These are phyloP conservation scores for Ceratocystiopsis brevicomis DNA, from an alignment of 2,329 filamentous ascomycete genomes.

Conservation along the genomic window DNA sequence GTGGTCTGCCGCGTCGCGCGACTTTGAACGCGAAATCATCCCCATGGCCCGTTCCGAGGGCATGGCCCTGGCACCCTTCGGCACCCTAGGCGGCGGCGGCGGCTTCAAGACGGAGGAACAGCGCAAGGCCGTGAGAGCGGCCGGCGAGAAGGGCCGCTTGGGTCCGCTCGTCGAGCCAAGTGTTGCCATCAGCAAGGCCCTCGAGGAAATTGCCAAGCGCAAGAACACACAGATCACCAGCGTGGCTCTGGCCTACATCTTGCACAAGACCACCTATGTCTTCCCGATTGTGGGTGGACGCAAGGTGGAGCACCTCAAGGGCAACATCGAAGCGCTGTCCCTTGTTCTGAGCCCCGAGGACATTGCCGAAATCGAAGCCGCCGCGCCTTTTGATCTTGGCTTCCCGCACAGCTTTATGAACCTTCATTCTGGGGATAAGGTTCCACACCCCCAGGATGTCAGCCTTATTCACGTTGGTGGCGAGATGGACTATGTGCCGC, in stretches of 20 bases:
- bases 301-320: slow-evolving; percentile 48
- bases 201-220: slow-evolving; percentile 30
- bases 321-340: slow-evolving; percentile 48
- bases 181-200: slow-evolving; percentile 24
- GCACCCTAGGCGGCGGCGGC: slow-evolving; percentile 25
- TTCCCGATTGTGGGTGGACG: slow-evolving; percentile 56
- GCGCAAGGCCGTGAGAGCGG: slow-evolving; percentile 7
- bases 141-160: slow-evolving; percentile 18
- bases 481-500: slow-evolving; percentile 29
- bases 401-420: slow-evolving; percentile 41
- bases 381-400: slow-evolving; percentile 41
- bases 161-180: slow-evolving; percentile 31
- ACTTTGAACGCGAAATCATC: slow-evolving; percentile 52
- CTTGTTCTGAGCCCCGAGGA: slow-evolving; percentile 41
- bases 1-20: slow-evolving; percentile 43
- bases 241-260: slow-evolving; percentile 51
- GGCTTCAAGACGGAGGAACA: slow-evolving; percentile 17
- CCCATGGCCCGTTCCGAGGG: slow-evolving; percentile 45
- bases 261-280: slow-evolving; percentile 52
- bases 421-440: slow-evolving; percentile 20
- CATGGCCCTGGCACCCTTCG: slow-evolving; percentile 34
- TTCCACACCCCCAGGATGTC: slow-evolving; percentile 22
- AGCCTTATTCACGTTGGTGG: slow-evolving; percentile 28
- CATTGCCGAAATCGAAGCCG: slow-evolving; percentile 45
- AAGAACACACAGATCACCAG: slow-evolving; percentile 26